phyloP scores from a whole-genome alignment of 1,139 yeast species.

The Meyerozyma athensensis region DNA sequence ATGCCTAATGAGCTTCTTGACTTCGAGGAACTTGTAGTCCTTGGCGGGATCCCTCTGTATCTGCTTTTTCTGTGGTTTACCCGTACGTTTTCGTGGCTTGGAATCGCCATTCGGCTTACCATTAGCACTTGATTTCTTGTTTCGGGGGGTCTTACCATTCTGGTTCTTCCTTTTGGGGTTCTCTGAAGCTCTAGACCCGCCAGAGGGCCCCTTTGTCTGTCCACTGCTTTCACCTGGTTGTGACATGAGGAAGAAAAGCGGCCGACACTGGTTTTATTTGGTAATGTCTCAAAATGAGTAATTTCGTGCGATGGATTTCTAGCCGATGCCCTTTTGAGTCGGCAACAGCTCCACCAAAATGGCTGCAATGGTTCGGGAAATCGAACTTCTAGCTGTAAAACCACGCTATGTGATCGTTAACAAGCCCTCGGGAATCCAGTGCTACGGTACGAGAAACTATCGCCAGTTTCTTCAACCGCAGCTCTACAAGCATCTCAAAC shows the following conservation, averaged over 20 bases:
- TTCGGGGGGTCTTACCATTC: too few relatives aligned
- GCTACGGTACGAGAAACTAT: constrained; percentile 12
- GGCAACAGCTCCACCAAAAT: too few relatives aligned
- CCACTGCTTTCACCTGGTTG: background rate
- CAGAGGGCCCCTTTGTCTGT: background rate
- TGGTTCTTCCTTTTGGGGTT: background rate
- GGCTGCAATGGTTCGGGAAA: too few relatives aligned
- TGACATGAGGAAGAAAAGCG: background rate
- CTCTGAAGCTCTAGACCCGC: background rate
- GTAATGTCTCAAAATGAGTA: background rate
- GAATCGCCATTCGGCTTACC: background rate
- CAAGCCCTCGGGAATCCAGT: constrained; percentile 20
- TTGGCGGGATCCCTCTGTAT: constrained; percentile 11
- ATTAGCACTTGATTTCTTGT: background rate
- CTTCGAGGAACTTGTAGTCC: constrained; percentile 12
- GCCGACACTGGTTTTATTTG: background rate
- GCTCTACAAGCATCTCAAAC: constrained; percentile 12
- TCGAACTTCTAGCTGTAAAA: background rate
- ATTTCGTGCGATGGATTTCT: background rate
- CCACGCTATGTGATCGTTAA: constrained; percentile 18
- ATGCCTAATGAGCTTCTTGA: constrained; percentile 23
- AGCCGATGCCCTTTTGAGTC: too few relatives aligned
- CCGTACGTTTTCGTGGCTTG: constrained; percentile 2
- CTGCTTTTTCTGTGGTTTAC: constrained; percentile 1
- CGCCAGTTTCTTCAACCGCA: constrained; percentile 13